Percentiles rank a stretch among this genome's conserved stretches.
Evolutionary conservation across 257 asterid genomes (phyloP).

Genomic region (Przewalskia tangutica): DNA sequence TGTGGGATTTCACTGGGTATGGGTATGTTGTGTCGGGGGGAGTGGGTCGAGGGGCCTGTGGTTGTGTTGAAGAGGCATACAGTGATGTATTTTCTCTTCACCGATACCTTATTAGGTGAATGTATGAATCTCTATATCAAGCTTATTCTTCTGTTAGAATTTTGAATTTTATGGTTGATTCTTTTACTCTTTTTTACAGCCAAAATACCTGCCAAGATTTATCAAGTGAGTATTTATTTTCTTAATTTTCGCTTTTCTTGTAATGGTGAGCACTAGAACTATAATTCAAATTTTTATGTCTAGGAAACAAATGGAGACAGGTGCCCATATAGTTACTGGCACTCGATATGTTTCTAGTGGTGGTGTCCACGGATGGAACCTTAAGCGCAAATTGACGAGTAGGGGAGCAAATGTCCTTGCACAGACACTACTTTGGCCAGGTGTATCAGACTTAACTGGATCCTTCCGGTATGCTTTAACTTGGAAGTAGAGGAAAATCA

Average conservation of each 20-base stretch:
- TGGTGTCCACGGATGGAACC: constrained; percentile 97
- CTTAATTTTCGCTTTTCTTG: neutral
- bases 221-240: constrained; percentile 54
- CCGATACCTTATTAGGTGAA: neutral
- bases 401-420: constrained; percentile 99
- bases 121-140: neutral
- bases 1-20: no score
- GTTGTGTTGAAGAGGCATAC: neutral
- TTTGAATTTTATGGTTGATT: constrained; percentile 11
- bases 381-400: constrained; percentile 95
- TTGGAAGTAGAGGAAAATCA: neutral
- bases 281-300: constrained; percentile 5
- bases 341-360: constrained; percentile 89
- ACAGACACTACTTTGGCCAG: constrained; percentile 96
- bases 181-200: constrained; percentile 38
- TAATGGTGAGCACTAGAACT: constrained; percentile 9
- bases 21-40: no score
- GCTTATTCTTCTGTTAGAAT: neutral
- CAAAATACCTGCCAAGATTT: constrained; percentile 85
- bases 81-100: neutral
- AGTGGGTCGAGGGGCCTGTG: neutral
- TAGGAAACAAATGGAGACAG: constrained; percentile 90
- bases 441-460: constrained; percentile 97
- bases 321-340: constrained; percentile 93
- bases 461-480: constrained; percentile 65